Percentiles rank a stretch among this genome's conserved stretches.
Conservation (phyloP, 345 rosid genomes). For the Linum trigynum region DNA sequence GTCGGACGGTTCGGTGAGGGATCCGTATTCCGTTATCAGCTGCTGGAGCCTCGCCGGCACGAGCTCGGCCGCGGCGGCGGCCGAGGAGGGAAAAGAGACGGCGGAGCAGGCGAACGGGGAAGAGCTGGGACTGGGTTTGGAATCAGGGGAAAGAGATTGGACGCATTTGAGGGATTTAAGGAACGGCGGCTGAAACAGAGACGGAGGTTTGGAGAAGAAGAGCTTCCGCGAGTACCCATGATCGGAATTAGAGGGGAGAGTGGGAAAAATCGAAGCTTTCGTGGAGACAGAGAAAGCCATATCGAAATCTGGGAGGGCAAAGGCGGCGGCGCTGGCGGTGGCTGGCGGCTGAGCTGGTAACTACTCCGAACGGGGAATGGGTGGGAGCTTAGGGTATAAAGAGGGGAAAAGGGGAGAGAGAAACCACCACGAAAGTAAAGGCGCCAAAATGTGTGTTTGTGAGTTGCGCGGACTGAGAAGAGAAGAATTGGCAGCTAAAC, state of each 20-base stretch:
- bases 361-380: no score
- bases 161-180: constrained; percentile 29
- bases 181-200: constrained; percentile 14
- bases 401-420: no score
- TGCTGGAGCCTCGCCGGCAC: constrained; percentile 40
- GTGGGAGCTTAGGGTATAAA: no score
- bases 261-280: constrained; percentile 12
- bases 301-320: not conserved
- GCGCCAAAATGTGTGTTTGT: no score
- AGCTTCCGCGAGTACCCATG: constrained; percentile 19
- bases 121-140: constrained; percentile 8
- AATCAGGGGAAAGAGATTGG: constrained; percentile 16
- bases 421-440: no score
- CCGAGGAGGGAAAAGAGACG: constrained; percentile 35
- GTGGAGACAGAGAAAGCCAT: constrained; percentile 33
- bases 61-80: constrained; percentile 33
- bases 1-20: constrained; percentile 48
- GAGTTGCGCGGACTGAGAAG: no score
- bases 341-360: constrained; percentile 6
- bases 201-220: constrained; percentile 11
- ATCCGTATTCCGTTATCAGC: constrained; percentile 54
- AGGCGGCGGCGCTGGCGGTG: constrained; percentile 10
- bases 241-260: constrained; percentile 12
- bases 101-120: constrained; percentile 50
- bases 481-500: no score